These are phyloP conservation scores for Phytophthora idaei DNA, from an alignment of 352 stramenopile genomes.

Conservation along the genomic window DNA sequence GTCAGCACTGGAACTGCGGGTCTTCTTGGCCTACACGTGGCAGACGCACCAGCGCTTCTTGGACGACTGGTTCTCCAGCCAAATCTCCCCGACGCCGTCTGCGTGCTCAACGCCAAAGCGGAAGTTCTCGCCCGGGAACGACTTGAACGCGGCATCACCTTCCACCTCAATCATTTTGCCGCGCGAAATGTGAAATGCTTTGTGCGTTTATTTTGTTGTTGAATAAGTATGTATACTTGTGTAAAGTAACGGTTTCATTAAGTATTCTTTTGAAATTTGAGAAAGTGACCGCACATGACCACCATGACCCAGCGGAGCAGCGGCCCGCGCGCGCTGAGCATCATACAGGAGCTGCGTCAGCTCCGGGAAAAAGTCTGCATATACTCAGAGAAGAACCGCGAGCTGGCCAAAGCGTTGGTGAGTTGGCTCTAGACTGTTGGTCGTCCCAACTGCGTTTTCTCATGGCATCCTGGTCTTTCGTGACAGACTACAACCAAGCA, in stretches of 20 bases:
- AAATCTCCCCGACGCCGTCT: slow-evolving; percentile 12
- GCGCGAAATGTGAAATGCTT: slow-evolving; percentile 10
- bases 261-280: slow-evolving; percentile 9
- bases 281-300: slow-evolving; percentile 26
- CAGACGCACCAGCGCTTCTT: slow-evolving; percentile 30
- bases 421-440: slow-evolving; percentile 2
- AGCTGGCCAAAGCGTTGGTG: slow-evolving; percentile 72
- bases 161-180: slow-evolving; percentile 32
- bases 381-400: slow-evolving; percentile 62
- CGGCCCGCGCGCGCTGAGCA: slow-evolving; percentile 55
- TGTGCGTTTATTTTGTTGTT: neutral
- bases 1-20: neutral
- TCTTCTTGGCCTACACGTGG: neutral
- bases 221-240: no score
- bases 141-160: slow-evolving; percentile 22
- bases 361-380: slow-evolving; percentile 48
- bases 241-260: slow-evolving; percentile 2
- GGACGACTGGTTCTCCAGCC: slow-evolving; percentile 24
- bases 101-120: slow-evolving; percentile 19
- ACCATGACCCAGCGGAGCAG: slow-evolving; percentile 43
- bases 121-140: slow-evolving; percentile 31
- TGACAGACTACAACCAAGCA: slow-evolving; percentile 60
- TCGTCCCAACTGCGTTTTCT: neutral
- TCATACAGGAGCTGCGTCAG: slow-evolving; percentile 69
- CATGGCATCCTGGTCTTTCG: neutral